A percentile compares a stretch with the other conserved stretches of the same genome.
Conservation (phyloP, 23 red algal genomes). For the Gracilariopsis chorda region DNA sequence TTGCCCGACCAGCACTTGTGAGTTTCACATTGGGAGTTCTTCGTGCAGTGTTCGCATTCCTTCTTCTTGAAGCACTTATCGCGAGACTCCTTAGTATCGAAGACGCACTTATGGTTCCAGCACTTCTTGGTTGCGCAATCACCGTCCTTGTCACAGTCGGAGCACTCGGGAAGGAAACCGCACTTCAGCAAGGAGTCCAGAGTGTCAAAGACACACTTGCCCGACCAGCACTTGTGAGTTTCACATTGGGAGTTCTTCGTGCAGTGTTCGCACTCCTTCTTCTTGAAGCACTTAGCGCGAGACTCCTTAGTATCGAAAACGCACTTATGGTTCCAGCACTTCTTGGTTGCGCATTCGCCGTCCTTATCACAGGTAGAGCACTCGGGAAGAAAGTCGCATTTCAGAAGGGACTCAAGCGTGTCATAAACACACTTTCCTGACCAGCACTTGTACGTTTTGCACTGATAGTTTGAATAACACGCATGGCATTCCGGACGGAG, state of each 20-base stretch:
- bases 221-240: neutral
- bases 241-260: neutral
- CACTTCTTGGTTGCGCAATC: conserved; percentile 46
- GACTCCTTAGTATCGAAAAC: conserved; percentile 35
- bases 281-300: conserved; percentile 34
- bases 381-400: neutral
- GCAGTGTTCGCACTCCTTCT: conserved; percentile 17
- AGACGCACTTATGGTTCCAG: conserved; percentile 39
- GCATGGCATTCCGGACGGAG: conserved; percentile 12
- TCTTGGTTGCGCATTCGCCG: conserved; percentile 32
- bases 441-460: conserved; percentile 21
- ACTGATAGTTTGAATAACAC: neutral
- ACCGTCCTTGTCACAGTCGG: neutral
- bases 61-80: conserved; percentile 46
- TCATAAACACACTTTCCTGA: conserved; percentile 12
- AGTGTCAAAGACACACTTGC: conserved; percentile 8
- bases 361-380: neutral
- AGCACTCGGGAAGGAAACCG: conserved; percentile 9
- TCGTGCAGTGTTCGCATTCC: conserved; percentile 17
- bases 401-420: neutral
- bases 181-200: neutral
- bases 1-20: conserved; percentile 29
- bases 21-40: conserved; percentile 1
- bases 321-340: conserved; percentile 25
- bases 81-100: neutral